A percentile compares a stretch with the other conserved stretches of the same genome.
phyloP scores from a whole-genome alignment of 2,329 filamentous ascomycete genomes.

The Cladosporium colombiae region DNA sequence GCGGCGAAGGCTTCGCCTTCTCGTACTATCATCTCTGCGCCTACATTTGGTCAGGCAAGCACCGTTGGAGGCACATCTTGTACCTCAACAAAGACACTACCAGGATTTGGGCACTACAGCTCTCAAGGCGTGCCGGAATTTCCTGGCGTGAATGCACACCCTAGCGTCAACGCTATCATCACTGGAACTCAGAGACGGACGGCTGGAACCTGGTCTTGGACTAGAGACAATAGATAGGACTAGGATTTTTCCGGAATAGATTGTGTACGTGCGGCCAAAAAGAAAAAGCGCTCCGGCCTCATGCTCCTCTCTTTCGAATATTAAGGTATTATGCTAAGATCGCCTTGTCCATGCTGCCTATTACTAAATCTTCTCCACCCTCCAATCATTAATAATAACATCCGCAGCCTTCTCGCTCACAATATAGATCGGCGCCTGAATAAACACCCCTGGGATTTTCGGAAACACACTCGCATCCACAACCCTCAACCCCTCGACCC shows the following conservation, averaged over 20 bases:
- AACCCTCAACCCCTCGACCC: constrained; percentile 23
- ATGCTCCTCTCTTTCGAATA: not conserved
- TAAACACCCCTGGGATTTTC: constrained; percentile 47
- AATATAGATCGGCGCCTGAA: constrained; percentile 57
- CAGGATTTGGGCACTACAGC: constrained; percentile 7
- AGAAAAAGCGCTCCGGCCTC: not conserved
- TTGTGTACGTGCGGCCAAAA: not conserved
- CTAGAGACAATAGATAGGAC: not conserved
- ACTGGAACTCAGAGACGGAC: not conserved
- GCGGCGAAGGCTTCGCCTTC: not conserved
- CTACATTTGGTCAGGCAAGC: not conserved
- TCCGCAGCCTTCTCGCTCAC: constrained; percentile 63
- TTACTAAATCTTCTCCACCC: not conserved
- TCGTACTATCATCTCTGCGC: not conserved
- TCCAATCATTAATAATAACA: constrained; percentile 45
- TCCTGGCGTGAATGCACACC: not conserved
- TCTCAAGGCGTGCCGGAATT: constrained; percentile 1
- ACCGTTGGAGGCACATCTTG: not conserved
- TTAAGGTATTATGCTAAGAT: not conserved
- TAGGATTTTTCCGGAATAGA: not conserved
- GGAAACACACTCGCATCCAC: constrained; percentile 25
- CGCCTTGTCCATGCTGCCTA: constrained; percentile 15
- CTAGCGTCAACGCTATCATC: not conserved
- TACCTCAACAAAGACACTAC: not conserved
- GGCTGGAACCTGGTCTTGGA: constrained; percentile 2